Conservation (phyloP, 176 grass and related monocot genomes). For the Hyparrhenia diplandra region DNA sequence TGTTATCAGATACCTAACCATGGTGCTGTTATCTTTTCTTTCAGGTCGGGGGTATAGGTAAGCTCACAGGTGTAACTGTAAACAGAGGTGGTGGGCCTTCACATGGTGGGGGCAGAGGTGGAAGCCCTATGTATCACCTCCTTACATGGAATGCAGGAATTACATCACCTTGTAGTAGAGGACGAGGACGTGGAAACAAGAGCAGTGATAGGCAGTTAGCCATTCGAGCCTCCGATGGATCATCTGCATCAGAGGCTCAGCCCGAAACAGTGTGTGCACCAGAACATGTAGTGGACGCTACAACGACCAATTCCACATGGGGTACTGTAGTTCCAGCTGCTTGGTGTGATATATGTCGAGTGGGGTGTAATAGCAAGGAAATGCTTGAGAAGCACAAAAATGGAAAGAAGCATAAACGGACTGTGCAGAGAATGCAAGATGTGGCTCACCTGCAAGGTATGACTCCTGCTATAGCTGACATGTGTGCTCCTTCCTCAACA, state of each 20-base stretch:
- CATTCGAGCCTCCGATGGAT: background rate
- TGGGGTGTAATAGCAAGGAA: conserved; percentile 56
- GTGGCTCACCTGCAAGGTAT: conserved; percentile 32
- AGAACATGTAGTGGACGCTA: background rate
- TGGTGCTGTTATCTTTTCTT: background rate
- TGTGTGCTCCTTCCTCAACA: background rate
- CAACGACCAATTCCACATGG: background rate
- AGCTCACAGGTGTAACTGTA: background rate
- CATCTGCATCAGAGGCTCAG: background rate
- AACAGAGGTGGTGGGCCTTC: conserved; percentile 6
- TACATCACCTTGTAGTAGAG: conserved; percentile 17
- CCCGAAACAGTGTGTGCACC: background rate
- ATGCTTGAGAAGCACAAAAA: conserved; percentile 58
- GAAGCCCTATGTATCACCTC: conserved; percentile 10
- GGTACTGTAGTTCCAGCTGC: conserved; percentile 26
- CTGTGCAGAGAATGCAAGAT: conserved; percentile 57
- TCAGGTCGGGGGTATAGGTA: background rate
- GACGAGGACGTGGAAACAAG: conserved; percentile 1
- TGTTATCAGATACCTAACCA: background rate
- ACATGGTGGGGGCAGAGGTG: conserved; percentile 18
- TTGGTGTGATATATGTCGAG: conserved; percentile 69
- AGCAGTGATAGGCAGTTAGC: background rate
- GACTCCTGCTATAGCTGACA: background rate
- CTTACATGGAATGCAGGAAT: conserved; percentile 13
- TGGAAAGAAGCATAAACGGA: conserved; percentile 60